Conservation (phyloP, 148 eudicot species). For the Pharnaceum exiguum region DNA sequence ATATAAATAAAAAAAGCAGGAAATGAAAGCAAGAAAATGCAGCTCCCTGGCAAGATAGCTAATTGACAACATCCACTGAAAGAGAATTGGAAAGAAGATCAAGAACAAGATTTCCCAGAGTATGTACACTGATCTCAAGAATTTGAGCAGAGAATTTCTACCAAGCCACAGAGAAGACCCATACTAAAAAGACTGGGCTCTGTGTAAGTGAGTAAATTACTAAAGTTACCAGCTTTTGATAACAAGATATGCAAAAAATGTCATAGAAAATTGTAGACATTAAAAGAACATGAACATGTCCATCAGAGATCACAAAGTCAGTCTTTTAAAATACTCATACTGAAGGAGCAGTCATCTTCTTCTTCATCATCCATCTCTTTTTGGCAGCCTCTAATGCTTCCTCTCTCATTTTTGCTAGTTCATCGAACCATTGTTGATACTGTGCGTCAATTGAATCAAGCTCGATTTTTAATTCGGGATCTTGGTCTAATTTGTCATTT, state of each 20-base stretch:
- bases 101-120: background rate
- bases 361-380: slow-evolving; percentile 61
- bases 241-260: background rate
- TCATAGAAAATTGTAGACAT: background rate
- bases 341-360: slow-evolving; percentile 29
- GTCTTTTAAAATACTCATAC: background rate
- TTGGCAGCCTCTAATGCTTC: slow-evolving; percentile 54
- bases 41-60: too few relatives aligned
- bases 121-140: slow-evolving; percentile 20
- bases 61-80: too few relatives aligned
- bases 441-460: slow-evolving; percentile 50
- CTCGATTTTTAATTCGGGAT: slow-evolving; percentile 48
- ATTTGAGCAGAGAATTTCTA: slow-evolving; percentile 11
- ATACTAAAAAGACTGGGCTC: slow-evolving; percentile 10
- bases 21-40: too few relatives aligned
- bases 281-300: background rate
- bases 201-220: slow-evolving; percentile 11
- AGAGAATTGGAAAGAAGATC: too few relatives aligned
- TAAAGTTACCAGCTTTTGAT: background rate
- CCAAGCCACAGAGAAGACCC: slow-evolving; percentile 22
- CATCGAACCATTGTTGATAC: slow-evolving; percentile 55
- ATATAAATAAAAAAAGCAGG: too few relatives aligned
- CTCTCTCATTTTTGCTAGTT: slow-evolving; percentile 46
- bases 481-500: slow-evolving; percentile 29
- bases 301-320: background rate